These are phyloP conservation scores for Butyriboletus loyo DNA, from an alignment of 768 basidiomycete species.

Conservation along the genomic window DNA sequence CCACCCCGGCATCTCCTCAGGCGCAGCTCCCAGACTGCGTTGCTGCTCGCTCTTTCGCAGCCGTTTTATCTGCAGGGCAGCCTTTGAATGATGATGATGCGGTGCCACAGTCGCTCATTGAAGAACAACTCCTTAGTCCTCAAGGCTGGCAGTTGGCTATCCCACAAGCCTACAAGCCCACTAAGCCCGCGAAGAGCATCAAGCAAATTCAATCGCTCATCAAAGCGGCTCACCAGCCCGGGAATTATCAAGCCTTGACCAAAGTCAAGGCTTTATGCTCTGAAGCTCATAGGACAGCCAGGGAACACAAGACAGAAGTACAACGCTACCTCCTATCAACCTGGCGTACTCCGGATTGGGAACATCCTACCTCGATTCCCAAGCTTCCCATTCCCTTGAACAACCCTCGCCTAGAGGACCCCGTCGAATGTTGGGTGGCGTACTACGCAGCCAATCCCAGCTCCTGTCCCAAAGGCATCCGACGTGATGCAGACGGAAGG, in stretches of 20 bases:
- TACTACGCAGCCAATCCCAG: constrained; percentile 43
- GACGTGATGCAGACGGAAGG: constrained; percentile 35
- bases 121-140: constrained; percentile 13
- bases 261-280: constrained; percentile 45
- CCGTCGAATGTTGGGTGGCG: constrained; percentile 44
- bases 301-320: constrained; percentile 44
- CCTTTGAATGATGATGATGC: constrained; percentile 23
- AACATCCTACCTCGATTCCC: constrained; percentile 19
- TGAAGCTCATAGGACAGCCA: constrained; percentile 42
- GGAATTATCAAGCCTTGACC: constrained; percentile 38
- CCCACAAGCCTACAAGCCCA: constrained; percentile 12
- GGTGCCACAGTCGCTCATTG: constrained; percentile 20
- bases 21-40: constrained; percentile 35
- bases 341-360: constrained; percentile 44
- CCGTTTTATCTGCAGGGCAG: constrained; percentile 32
- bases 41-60: constrained; percentile 33
- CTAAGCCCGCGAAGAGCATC: constrained; percentile 35
- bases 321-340: constrained; percentile 41
- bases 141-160: constrained; percentile 25
- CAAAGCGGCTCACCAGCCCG: constrained; percentile 41
- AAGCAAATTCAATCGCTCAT: constrained; percentile 43
- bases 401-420: constrained; percentile 47
- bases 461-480: constrained; percentile 49
- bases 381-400: constrained; percentile 27
- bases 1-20: constrained; percentile 33